These are phyloP conservation scores for Thuja plicata DNA, from an alignment of 83 land plant genomes.

Conservation along the genomic window DNA sequence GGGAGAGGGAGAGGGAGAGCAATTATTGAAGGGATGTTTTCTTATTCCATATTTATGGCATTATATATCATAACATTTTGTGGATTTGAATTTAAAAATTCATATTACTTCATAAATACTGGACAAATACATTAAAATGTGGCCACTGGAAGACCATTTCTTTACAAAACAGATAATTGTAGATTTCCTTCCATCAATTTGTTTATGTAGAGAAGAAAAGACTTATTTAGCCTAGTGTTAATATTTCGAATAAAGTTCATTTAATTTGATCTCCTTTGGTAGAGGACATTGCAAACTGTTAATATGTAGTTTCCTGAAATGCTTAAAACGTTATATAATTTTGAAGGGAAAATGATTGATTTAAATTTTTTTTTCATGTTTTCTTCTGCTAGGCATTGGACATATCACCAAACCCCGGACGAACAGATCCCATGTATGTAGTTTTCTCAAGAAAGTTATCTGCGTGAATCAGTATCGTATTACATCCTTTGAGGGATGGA, in stretches of 20 bases:
- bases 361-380: neutral
- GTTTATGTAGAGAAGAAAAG: neutral
- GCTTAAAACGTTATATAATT: neutral
- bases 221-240: neutral
- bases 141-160: neutral
- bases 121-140: neutral
- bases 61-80: neutral
- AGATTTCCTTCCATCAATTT: neutral
- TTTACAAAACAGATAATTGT: neutral
- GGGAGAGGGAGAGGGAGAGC: too few relatives aligned
- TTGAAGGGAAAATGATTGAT: neutral
- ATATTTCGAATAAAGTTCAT: neutral
- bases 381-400: slow-evolving; percentile 68
- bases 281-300: neutral
- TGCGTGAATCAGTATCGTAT: neutral
- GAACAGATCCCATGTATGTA: slow-evolving; percentile 93
- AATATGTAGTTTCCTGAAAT: neutral
- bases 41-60: neutral
- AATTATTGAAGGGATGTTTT: neutral
- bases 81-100: neutral
- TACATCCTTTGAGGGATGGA: neutral
- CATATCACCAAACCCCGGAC: slow-evolving; percentile 96
- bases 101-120: neutral
- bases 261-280: neutral
- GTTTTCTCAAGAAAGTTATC: slow-evolving; percentile 78